Base-by-base conservation (phyloP, 129 eudicot genomes). In the Flaveria brownii region DNA sequence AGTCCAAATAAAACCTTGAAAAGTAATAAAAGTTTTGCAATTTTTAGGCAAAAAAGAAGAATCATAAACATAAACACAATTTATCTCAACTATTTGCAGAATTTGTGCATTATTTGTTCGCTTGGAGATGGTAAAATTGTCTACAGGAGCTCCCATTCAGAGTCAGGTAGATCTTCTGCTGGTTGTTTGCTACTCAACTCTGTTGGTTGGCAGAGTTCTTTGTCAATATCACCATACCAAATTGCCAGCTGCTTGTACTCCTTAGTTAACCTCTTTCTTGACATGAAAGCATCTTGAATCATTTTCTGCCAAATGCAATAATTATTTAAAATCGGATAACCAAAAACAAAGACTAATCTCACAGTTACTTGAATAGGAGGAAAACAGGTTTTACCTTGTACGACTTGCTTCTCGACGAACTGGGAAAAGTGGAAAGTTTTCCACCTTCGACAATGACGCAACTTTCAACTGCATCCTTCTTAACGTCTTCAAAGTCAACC, bases 131-230 rank as follows among this genome's bases (percentile, higher is more conserved):
- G 20, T 66, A 74, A 59, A 71, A 39, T 60, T 70, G 63, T 77
- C 83, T 78, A 88, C 61, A 88, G 56, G 43, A 88, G 77, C 88
- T 90, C 93, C 92, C 93, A 90, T 33, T 84, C 93, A 52, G 82
- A 74, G 3, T 84, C 89, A 2, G 72, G 39, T 46, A 26, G 42
- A 54, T 84, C 85, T 62, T 50, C 55, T 8, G 64, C 42, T 55
- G 59, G 42, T 56, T 77, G 77, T 26, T 60, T n/a, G 39, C 10
- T 57, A 51, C 33, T 67, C 33, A 45, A 55, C 18, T 63, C 65
- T 39, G 52, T 68, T 47, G 50, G 39, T 70, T 54, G 78, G 49
- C 60, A 52, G 13, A 83, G 55, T 59, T 84, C 89, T 5, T 39
- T 41, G 62, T 88, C 91, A 30, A 84, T 80, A 80, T 85, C 90